A percentile compares a stretch with the other conserved stretches of the same genome.
phyloP scores from a whole-genome alignment of 2,329 filamentous ascomycete genomes.

The Fusarium xylarioides region DNA sequence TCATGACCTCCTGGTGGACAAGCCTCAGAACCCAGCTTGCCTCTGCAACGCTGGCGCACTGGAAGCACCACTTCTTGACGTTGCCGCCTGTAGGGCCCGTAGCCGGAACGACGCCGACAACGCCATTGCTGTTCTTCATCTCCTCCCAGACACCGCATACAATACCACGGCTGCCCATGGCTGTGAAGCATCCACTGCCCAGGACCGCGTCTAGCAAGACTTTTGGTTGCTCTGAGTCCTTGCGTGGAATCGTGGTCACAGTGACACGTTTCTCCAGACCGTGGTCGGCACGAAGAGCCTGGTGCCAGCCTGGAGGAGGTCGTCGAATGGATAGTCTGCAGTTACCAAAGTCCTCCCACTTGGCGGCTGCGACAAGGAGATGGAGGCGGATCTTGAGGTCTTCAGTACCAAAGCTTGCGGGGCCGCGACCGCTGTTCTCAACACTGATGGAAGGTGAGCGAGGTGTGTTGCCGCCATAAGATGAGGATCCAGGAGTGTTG shows the following conservation, averaged over 20 bases:
- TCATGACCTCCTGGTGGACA: conserved; percentile 65
- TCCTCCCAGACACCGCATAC: conserved; percentile 90
- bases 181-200: conserved; percentile 83
- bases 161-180: conserved; percentile 85
- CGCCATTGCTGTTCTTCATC: conserved; percentile 69
- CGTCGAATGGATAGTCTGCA: conserved; percentile 84
- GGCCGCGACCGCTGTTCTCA: conserved; percentile 59
- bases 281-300: conserved; percentile 67
- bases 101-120: conserved; percentile 61
- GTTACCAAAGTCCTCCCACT: conserved; percentile 92
- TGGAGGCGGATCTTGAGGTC: conserved; percentile 91
- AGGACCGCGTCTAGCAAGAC: conserved; percentile 84
- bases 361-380: conserved; percentile 75
- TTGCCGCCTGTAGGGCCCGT: conserved; percentile 62
- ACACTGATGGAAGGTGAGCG: conserved; percentile 68
- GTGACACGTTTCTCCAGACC: conserved; percentile 86
- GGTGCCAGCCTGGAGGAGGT: conserved; percentile 70
- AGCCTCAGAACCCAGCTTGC: conserved; percentile 65
- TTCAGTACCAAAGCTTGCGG: conserved; percentile 68
- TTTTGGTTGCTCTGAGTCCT: conserved; percentile 63
- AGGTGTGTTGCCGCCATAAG: conserved; percentile 58
- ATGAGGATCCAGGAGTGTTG: conserved; percentile 68
- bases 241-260: conserved; percentile 75
- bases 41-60: conserved; percentile 62
- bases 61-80: conserved; percentile 72